Evolutionary conservation across 1,284 basidiomycete species (phyloP), one percentile per base, ranked within the genome.

Genomic region (Leucoagaricus sp.): DNA sequence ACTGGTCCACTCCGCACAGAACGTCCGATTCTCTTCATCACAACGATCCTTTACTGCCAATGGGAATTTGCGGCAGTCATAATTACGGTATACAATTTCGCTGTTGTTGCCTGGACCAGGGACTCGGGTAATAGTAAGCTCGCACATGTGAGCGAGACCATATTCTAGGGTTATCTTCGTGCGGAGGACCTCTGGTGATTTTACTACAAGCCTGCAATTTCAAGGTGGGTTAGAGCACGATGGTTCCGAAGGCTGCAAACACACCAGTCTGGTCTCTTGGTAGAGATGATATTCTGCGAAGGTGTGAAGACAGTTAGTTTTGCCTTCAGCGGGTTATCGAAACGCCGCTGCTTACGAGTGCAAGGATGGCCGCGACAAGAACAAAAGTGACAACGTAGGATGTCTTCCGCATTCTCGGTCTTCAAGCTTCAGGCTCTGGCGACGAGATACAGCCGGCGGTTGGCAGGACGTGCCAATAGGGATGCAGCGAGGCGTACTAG

Each of bases 1-100:
- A 40, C 83, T 88, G 13, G 78, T 80, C 89, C 89, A 91, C 42
- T 79, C 74, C 17, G 81, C 77, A 69, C 89, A 91, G 68, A 88
- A 84, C 0, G 67, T 55, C 49, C 74, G 72, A 61, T 87, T 85
- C 58, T 85, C 80, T 48, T 80, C 70, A 60, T 89, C 84, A 64
- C 89, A 91, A 2, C 67, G 64, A 64, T 90, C 87, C 26, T 77
- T 69, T 1, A 79, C 80, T n/a, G 79, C 76, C 47, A 74, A 71
- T 2, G 88, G 88, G 70, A 91, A 91, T 8, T 72, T 65, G 48
- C 86, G 83, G 61, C 88, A 91, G 44, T 82, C 70, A 65, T 80
- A 84, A 25, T 82, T 76, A 4, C 76, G 76, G 68, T 85, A 85
- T 42, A 76, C 73, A 46, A 84, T 63, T 44, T 73, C 72, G 38